phyloP scores from a whole-genome alignment of 768 basidiomycete species.

The Rhizopogon rudus region DNA sequence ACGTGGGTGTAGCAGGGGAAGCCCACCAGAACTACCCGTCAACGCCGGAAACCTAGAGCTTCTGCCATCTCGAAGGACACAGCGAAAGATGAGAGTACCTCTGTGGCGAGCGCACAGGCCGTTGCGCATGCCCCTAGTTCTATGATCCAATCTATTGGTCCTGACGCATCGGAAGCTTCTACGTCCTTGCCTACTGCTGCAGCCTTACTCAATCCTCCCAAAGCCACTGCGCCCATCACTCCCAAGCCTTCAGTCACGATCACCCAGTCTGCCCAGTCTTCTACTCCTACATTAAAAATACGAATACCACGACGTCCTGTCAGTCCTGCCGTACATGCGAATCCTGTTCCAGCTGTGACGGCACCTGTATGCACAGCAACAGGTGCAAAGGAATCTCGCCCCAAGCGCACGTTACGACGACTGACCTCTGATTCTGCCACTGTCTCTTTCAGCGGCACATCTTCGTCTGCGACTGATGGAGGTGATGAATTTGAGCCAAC shows the following conservation, averaged over 20 bases:
- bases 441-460: conserved; percentile 26
- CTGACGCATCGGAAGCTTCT: not conserved
- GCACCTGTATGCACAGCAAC: too few species aligned
- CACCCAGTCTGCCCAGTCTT: conserved; percentile 26
- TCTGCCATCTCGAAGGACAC: conserved; percentile 5
- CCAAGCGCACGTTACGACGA: conserved; percentile 22
- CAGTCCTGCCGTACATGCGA: conserved; percentile 20
- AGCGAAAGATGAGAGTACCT: conserved; percentile 9
- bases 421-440: conserved; percentile 20
- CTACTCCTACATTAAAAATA: conserved; percentile 30
- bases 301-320: conserved; percentile 28
- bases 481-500: conserved; percentile 19
- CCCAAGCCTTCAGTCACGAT: conserved; percentile 31
- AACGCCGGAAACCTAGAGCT: conserved; percentile 20
- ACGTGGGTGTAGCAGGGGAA: conserved; percentile 9
- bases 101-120: conserved; percentile 1
- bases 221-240: conserved; percentile 18
- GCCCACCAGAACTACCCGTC: conserved; percentile 11
- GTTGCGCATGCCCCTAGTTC: conserved; percentile 11
- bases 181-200: not conserved
- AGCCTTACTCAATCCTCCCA: not conserved
- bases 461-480: conserved; percentile 25
- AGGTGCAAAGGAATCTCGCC: conserved; percentile 18
- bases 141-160: not conserved
- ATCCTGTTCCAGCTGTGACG: not conserved